phyloP scores from a whole-genome alignment of 331 rosid genomes.

The Acacia concinna region DNA sequence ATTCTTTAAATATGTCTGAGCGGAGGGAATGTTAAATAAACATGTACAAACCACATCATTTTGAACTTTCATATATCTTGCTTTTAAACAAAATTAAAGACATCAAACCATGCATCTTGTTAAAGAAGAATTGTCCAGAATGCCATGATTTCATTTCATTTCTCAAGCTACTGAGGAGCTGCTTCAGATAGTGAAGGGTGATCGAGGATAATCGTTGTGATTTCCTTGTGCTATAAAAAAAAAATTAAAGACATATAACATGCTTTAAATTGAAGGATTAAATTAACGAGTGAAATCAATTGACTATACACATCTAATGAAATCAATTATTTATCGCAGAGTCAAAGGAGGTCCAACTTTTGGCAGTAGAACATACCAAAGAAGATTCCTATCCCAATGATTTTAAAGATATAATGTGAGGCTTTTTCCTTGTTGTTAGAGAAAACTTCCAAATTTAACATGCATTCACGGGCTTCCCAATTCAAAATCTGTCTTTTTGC shows the following conservation, averaged over 20 bases:
- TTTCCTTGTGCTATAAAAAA: too few species aligned
- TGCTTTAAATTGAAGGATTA: not conserved
- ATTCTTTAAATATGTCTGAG: too few species aligned
- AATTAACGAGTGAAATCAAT: not conserved
- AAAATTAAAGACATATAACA: not conserved
- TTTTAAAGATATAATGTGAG: constrained; percentile 37
- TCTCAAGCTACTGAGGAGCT: too few species aligned
- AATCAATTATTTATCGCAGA: not conserved
- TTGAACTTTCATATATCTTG: too few species aligned
- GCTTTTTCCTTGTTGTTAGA: constrained; percentile 32
- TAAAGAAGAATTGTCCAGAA: too few species aligned
- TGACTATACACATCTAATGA: not conserved
- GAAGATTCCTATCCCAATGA: not conserved
- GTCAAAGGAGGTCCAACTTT: not conserved
- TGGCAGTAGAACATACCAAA: not conserved
- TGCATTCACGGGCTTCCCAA: constrained; percentile 34
- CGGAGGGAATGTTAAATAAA: not conserved
- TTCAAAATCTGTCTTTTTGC: constrained; percentile 39
- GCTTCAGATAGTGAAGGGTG: too few species aligned
- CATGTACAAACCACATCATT: not conserved
- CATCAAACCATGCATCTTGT: too few species aligned
- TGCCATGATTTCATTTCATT: too few species aligned
- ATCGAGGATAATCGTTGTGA: too few species aligned
- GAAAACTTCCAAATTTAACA: not conserved
- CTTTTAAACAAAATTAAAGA: too few species aligned